phyloP scores from a whole-genome alignment of 768 basidiomycete species.

The Serendipita sp. region DNA sequence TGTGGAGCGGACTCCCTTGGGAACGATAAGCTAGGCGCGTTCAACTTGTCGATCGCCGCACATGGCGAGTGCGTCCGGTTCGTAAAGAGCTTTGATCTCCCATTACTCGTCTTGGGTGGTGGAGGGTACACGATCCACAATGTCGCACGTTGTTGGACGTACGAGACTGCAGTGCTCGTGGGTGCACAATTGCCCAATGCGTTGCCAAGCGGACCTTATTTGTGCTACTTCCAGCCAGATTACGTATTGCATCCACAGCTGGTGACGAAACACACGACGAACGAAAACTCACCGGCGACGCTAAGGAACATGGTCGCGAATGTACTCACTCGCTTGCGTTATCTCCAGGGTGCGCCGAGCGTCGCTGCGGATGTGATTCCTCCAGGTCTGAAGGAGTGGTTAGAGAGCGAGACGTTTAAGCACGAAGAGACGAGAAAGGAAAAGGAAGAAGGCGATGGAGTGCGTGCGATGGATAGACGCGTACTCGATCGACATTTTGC shows the following conservation, averaged over 20 bases:
- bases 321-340: conserved; percentile 76
- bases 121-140: conserved; percentile 99
- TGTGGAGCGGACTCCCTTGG: conserved; percentile 95
- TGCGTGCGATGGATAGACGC: background rate
- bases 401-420: conserved; percentile 61
- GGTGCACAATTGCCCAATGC: conserved; percentile 70
- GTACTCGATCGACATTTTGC: conserved; percentile 31
- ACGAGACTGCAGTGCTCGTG: conserved; percentile 76
- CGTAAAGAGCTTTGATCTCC: conserved; percentile 90
- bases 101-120: conserved; percentile 85
- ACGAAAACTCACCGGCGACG: conserved; percentile 70
- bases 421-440: conserved; percentile 47
- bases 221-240: conserved; percentile 81
- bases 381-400: conserved; percentile 65
- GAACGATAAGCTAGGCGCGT: conserved; percentile 87
- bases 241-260: conserved; percentile 90
- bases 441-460: conserved; percentile 35
- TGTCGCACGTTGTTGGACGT: conserved; percentile 94
- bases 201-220: conserved; percentile 78
- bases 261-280: conserved; percentile 69
- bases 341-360: conserved; percentile 89
- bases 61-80: conserved; percentile 77
- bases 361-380: conserved; percentile 95
- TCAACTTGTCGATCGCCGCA: conserved; percentile 76
- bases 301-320: conserved; percentile 77